Base-by-base conservation (phyloP, 257 asterid genomes). In the Lycium ferocissimum region DNA sequence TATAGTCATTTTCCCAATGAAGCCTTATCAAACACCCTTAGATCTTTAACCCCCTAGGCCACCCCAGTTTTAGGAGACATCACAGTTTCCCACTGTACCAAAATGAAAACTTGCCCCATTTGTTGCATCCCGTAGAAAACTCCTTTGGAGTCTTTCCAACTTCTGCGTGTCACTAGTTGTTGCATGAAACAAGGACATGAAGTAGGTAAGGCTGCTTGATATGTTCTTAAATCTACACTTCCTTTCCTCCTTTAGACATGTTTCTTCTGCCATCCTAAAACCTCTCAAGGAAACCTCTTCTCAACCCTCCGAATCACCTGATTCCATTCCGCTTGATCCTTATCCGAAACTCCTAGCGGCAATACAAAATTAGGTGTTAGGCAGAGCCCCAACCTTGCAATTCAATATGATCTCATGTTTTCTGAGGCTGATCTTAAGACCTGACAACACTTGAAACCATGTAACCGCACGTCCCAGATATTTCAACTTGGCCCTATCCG, bases 31-130 rank as follows among this genome's bases (percentile, higher is more conserved):
- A 35, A 66, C 47, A 35, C 37, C 47, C 47, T 66, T 66, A 6
- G n/a, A 33, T 66, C 43, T 35, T 66, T 66, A 66, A 66, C 33
- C 73, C 73, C 45, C 73, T 33, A 66, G 73, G 73, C 13, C 73
- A 33, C 45, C 47, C 71, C 73, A 33, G 73, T 33, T 66, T 33
- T 66, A 12, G 73, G 73, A 66, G 45, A 66, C 38, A 11, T 13
- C 47, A 66, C 47, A 33, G 73, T 66, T 66, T n/a, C n/a, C n/a
- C 45, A 33, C 5, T 12, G 47, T 12, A 66, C 45, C n/a, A 66
- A 66, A 33, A 33, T 45, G 73, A 66, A 33, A 45, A 45, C 73
- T 66, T 66, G 5, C 47, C 47, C n/a, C 9, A 20, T 66, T 66
- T 66, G 47, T 33, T 65, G 72, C 45, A 22, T 11, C n/a, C 72